Percentiles rank a stretch among this genome's conserved stretches.
Evolutionary conservation across 2,329 filamentous ascomycete genomes (phyloP).

Genomic region (Blastomyces parvus): DNA sequence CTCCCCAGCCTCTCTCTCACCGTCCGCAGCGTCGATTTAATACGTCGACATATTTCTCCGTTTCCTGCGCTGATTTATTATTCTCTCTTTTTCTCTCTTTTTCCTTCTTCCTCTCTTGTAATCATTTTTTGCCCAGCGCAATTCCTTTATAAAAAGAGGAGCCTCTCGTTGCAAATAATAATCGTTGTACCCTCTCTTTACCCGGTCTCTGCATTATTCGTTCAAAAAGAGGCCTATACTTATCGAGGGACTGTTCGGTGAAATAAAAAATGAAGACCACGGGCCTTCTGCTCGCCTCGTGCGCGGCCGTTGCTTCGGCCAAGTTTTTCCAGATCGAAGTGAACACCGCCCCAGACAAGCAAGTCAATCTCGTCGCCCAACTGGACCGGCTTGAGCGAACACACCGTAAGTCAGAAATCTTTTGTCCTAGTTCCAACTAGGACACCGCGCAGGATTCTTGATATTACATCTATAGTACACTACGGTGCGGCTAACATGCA

Average conservation of each 20-base stretch:
- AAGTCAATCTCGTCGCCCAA: constrained; percentile 9
- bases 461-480: background rate
- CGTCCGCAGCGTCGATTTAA: background rate
- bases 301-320: constrained; percentile 7
- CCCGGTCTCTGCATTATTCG: background rate
- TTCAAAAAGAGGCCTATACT: background rate
- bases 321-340: constrained; percentile 13
- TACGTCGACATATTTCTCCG: background rate
- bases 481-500: background rate
- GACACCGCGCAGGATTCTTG: no score
- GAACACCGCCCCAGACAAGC: constrained; percentile 7
- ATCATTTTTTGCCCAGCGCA: background rate
- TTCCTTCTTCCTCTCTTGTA: background rate
- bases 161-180: background rate
- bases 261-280: constrained; percentile 10
- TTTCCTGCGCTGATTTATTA: background rate
- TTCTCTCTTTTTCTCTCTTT: background rate
- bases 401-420: constrained; percentile 10
- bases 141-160: background rate
- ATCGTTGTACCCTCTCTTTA: background rate
- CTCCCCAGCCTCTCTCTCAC: background rate
- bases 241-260: background rate
- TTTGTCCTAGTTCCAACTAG: no score
- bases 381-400: constrained; percentile 12
- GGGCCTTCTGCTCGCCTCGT: constrained; percentile 6